Percentiles rank a stretch among this genome's conserved stretches.
phyloP scores from a whole-genome alignment of 106 monocot species.

The Chionographis japonica region DNA sequence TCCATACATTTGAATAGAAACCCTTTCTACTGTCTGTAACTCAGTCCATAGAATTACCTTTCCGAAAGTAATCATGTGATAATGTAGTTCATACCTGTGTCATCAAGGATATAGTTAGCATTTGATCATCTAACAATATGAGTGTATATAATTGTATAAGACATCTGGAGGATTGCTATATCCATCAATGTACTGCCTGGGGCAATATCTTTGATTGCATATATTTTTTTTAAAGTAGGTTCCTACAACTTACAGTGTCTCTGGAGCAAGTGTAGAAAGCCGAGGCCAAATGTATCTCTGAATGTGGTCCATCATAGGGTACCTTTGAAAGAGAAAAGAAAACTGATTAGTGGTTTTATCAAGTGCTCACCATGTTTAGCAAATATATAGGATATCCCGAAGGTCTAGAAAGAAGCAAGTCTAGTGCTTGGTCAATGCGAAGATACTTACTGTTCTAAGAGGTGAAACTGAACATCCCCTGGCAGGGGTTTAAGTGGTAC shows the following conservation, averaged over 20 bases:
- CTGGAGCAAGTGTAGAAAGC: constrained; percentile 47
- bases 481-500: constrained; percentile 85
- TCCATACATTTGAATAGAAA: background rate
- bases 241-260: constrained; percentile 35
- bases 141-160: background rate
- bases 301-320: constrained; percentile 49
- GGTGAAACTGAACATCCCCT: constrained; percentile 73
- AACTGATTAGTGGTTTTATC: background rate
- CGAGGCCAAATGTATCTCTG: constrained; percentile 70
- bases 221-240: background rate
- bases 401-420: too few species aligned
- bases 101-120: background rate
- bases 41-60: constrained; percentile 39
- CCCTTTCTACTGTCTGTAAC: background rate
- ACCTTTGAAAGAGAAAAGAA: constrained; percentile 19
- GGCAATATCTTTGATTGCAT: background rate
- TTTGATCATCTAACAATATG: background rate
- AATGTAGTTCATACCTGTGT: constrained; percentile 78
- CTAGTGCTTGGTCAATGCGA: background rate
- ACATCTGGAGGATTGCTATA: background rate
- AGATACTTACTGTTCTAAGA: constrained; percentile 66
- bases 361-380: too few species aligned
- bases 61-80: constrained; percentile 79
- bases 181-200: too few species aligned
- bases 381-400: too few species aligned